Percentiles rank a stretch among this genome's conserved stretches.
These are phyloP conservation scores for Mycena albidolilacea DNA, from an alignment of 768 basidiomycete genomes.

Conservation along the genomic window DNA sequence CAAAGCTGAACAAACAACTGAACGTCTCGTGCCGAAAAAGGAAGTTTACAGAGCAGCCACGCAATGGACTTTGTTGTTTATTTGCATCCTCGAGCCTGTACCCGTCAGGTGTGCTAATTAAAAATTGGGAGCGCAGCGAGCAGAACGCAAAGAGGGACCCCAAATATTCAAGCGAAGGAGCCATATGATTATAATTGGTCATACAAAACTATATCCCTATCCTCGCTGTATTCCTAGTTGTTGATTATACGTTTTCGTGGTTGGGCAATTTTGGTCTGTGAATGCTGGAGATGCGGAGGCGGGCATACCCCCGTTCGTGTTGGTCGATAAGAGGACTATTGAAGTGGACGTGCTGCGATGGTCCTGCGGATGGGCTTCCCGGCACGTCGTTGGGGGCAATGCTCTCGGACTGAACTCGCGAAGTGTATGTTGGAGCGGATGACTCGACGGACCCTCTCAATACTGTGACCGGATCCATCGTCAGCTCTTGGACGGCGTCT, in stretches of 20 bases:
- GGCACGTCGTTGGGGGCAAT: constrained; percentile 21
- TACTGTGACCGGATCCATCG: constrained; percentile 6
- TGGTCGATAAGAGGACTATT: constrained; percentile 29
- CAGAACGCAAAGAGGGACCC: too few species aligned
- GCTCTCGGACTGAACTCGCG: constrained; percentile 14
- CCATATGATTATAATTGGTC: not conserved
- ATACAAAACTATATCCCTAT: not conserved
- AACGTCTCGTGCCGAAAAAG: too few species aligned
- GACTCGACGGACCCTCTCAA: constrained; percentile 6
- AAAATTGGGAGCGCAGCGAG: too few species aligned
- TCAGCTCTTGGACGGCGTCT: not conserved
- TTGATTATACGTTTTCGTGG: constrained; percentile 2
- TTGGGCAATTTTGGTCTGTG: not conserved
- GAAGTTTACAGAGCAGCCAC: too few species aligned
- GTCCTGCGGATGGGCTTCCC: not conserved
- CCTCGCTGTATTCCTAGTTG: not conserved
- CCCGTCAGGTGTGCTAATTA: too few species aligned
- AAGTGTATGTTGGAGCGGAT: constrained; percentile 2
- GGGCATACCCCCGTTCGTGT: constrained; percentile 31
- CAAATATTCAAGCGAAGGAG: too few species aligned
- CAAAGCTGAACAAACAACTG: too few species aligned
- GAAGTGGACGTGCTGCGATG: constrained; percentile 26
- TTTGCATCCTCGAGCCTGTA: too few species aligned
- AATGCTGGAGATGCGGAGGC: constrained; percentile 31
- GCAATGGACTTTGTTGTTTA: too few species aligned